Conservation (phyloP, 176 grass and related monocot species). For the Lolium rigidum region DNA sequence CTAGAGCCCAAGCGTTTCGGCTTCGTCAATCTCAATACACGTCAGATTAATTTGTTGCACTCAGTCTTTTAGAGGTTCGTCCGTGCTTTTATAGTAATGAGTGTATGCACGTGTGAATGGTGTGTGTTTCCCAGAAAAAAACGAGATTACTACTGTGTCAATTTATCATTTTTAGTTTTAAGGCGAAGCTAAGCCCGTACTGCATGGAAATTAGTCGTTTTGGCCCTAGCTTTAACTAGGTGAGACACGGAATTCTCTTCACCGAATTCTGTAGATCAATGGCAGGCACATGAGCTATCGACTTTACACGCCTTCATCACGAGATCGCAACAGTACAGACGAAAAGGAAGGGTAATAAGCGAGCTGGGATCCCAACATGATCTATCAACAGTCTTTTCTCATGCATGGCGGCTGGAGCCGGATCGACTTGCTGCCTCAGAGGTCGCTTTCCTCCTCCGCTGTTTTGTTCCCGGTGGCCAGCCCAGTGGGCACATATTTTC, state of each 20-base stretch:
- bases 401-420: background rate
- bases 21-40: too few species aligned
- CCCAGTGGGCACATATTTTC: background rate
- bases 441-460: constrained; percentile 35
- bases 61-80: too few species aligned
- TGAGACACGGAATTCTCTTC: background rate
- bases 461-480: background rate
- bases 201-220: too few species aligned
- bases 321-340: background rate
- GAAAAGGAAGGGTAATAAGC: background rate
- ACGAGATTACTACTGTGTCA: too few species aligned
- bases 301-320: background rate
- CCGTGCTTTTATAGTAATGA: too few species aligned
- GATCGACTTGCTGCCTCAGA: background rate
- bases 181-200: too few species aligned
- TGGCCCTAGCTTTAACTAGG: too few species aligned
- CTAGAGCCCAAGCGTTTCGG: too few species aligned
- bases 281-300: background rate
- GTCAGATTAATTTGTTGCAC: too few species aligned
- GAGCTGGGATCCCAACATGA: background rate
- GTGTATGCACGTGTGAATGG: too few species aligned
- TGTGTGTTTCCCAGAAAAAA: too few species aligned
- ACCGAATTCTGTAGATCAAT: background rate
- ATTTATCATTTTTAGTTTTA: too few species aligned
- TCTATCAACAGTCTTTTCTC: constrained; percentile 8